Conservation (phyloP, 495 filamentous ascomycete genomes). For the Neohortaea acidophila region DNA sequence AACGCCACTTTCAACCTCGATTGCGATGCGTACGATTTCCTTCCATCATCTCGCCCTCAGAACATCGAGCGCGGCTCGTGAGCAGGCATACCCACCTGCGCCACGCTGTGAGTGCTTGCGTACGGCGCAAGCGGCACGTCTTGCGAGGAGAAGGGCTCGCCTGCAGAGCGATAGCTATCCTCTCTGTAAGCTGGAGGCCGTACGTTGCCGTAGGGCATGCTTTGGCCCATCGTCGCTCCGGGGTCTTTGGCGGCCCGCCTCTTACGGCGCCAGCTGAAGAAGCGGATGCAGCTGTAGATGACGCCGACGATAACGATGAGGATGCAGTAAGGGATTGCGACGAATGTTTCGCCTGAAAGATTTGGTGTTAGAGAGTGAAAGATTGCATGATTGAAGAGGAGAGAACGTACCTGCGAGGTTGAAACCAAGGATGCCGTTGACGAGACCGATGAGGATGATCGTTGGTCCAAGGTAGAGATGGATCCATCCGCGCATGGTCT, state of each 20-base stretch:
- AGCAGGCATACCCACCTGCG: not conserved
- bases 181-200: not conserved
- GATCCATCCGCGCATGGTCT: constrained; percentile 31
- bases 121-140: not conserved
- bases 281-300: not conserved
- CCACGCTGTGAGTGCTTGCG: not conserved
- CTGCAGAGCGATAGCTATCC: not conserved
- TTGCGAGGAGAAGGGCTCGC: not conserved
- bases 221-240: not conserved
- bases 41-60: not conserved
- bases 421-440: constrained; percentile 35
- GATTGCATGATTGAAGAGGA: constrained; percentile 9
- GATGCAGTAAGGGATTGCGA: constrained; percentile 2
- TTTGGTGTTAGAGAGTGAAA: not conserved
- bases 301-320: not conserved
- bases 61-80: not conserved
- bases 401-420: constrained; percentile 14
- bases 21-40: too few species aligned
- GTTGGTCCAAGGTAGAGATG: constrained; percentile 38
- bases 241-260: not conserved
- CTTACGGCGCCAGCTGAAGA: not conserved
- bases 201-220: not conserved
- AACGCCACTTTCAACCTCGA: too few species aligned
- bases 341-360: not conserved
- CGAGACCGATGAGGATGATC: constrained; percentile 33